Conservation (phyloP, 176 grass and related monocot species). For the Carex kokanica region DNA sequence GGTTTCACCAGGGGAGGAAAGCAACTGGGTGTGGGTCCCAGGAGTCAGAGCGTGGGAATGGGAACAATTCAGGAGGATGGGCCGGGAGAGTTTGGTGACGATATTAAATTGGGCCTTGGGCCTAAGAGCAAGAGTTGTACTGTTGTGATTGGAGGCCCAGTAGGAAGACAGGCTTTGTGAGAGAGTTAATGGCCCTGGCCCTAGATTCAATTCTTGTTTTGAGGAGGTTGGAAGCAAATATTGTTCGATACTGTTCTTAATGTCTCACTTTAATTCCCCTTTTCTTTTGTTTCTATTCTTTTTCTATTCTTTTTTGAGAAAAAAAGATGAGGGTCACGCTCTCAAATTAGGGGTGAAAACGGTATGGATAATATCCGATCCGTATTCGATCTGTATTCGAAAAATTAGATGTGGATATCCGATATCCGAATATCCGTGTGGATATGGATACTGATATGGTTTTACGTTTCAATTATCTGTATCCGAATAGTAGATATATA, state of each 20-base stretch:
- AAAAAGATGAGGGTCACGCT: too few relatives aligned
- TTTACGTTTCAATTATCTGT: too few relatives aligned
- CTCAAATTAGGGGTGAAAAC: too few relatives aligned
- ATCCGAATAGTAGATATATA: too few relatives aligned
- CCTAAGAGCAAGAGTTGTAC: constrained; percentile 46
- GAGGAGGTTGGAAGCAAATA: background rate
- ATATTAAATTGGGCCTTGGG: background rate
- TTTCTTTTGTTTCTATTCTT: too few relatives aligned
- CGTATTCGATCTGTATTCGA: too few relatives aligned
- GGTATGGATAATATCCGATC: too few relatives aligned
- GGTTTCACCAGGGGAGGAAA: background rate
- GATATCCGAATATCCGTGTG: too few relatives aligned
- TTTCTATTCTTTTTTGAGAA: too few relatives aligned
- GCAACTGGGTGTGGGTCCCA: constrained; percentile 18
- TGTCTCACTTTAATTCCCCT: too few relatives aligned
- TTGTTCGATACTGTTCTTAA: background rate
- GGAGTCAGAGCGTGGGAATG: constrained; percentile 45
- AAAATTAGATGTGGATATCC: too few relatives aligned
- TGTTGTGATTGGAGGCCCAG: constrained; percentile 25
- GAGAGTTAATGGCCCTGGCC: background rate
- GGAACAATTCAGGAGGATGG: constrained; percentile 55
- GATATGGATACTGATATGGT: too few relatives aligned
- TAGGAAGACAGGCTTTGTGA: constrained; percentile 5
- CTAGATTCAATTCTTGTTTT: background rate
- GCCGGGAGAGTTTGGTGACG: constrained; percentile 48